Evolutionary conservation across 345 rosid genomes (phyloP), one percentile per base, ranked within the genome.

Genomic region (Populus pruinosa): DNA sequence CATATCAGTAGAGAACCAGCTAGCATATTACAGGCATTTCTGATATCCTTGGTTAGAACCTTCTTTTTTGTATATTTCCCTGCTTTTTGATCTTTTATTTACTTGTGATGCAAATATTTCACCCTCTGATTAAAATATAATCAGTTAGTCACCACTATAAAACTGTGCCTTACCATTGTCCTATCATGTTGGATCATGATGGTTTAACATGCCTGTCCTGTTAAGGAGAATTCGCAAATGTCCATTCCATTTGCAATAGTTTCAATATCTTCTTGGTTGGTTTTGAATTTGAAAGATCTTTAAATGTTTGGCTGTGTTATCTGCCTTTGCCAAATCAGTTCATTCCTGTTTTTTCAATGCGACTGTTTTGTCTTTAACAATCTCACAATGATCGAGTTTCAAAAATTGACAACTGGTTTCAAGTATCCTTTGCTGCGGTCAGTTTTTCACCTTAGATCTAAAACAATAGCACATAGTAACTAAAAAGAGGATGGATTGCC

Each of bases 21-120:
- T 49, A 77, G 90, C 69, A 73, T 82, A 50, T 85, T 90, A 80
- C 97, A 94, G 85, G 99, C 97, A 23, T 96, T 96, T 78, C 93
- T 87, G 83, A 83, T 96, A 73, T 91, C 98, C 64, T 72, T 94
- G 94, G 99, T 96, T 61, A 83, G 93, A 74, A 71, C 16, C 67
- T 33, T 70, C 50, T 75, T 27, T 3, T 69, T 7, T 38, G 14
- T 61, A 6, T 20, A 35, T 53, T 18, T 35, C 23, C 13, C 49
- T 41, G 44, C 67, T 77, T 23, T 18, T 50, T 62, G 73, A 66
- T 25, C 27, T 29, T 67, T 66, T 59, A 14, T 67, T 79, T n/a
- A 56, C 66, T 5, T 14, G 27, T 56, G 36, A 68, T 55, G 14
- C 39, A 14, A 67, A 20, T n/a, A 1, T 35, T 36, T 12, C 27